Evolutionary conservation across 1,284 basidiomycete genomes (phyloP).

Genomic region (Rhodotorula sp.): DNA sequence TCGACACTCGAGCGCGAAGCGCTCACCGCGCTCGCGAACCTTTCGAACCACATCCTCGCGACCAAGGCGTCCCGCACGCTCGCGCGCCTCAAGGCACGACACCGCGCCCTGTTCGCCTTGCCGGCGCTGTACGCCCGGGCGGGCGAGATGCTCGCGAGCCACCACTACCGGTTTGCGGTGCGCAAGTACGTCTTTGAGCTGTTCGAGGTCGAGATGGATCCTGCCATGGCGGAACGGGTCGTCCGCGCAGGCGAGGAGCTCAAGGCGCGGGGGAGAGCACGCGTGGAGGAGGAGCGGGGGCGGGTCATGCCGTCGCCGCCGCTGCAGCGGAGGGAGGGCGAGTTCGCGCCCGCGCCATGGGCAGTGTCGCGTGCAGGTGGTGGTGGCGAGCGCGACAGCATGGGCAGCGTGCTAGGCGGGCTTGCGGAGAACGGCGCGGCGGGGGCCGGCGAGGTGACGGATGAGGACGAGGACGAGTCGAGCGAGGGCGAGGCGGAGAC

Average conservation of each 20-base stretch:
- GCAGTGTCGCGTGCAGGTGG: background rate
- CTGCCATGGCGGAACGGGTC: background rate
- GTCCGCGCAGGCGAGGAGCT: slow-evolving; percentile 19
- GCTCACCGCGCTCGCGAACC: slow-evolving; percentile 84
- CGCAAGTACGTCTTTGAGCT: slow-evolving; percentile 89
- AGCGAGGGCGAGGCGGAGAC: slow-evolving; percentile 6
- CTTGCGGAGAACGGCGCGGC: background rate
- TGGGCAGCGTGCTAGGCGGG: background rate
- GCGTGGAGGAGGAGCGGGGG: background rate
- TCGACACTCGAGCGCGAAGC: slow-evolving; percentile 79
- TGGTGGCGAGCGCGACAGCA: background rate
- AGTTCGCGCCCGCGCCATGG: background rate
- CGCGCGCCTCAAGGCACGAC: slow-evolving; percentile 75
- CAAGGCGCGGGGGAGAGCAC: background rate
- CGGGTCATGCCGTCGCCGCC: background rate
- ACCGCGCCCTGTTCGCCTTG: slow-evolving; percentile 68
- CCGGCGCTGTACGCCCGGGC: slow-evolving; percentile 77
- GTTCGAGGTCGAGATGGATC: slow-evolving; percentile 65
- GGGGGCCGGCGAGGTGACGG: background rate
- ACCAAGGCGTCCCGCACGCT: slow-evolving; percentile 86
- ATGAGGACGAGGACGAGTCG: slow-evolving; percentile 21
- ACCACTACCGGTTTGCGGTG: slow-evolving; percentile 85
- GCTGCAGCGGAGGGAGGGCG: too few relatives aligned
- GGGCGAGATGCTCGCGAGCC: slow-evolving; percentile 78
- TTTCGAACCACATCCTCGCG: slow-evolving; percentile 94